phyloP scores from a whole-genome alignment of 805 yeast species.

The Kazachstania bromeliacearum region DNA sequence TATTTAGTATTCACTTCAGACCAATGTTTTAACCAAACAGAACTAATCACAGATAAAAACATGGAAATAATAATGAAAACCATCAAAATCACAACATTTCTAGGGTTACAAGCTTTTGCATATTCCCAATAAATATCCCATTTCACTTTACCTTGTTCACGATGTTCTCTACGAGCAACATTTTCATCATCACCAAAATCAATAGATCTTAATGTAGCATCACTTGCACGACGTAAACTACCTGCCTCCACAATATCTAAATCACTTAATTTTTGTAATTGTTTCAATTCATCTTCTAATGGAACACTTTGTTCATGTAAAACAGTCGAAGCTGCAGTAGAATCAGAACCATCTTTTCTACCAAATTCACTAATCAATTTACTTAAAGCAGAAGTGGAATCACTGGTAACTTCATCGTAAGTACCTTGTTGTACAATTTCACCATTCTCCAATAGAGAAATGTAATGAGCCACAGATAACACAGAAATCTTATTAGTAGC shows the following conservation, averaged over 20 bases:
- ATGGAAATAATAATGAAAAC: slow-evolving; percentile 47
- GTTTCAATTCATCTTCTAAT: slow-evolving; percentile 24
- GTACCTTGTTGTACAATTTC: slow-evolving; percentile 58
- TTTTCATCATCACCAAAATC: slow-evolving; percentile 32
- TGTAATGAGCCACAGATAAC: slow-evolving; percentile 59
- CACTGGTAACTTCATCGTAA: slow-evolving; percentile 39
- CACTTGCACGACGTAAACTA: slow-evolving; percentile 56
- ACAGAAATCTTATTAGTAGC: slow-evolving; percentile 86
- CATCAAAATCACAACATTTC: slow-evolving; percentile 51
- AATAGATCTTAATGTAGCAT: slow-evolving; percentile 29
- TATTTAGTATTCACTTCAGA: slow-evolving; percentile 71
- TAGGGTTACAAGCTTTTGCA: slow-evolving; percentile 77
- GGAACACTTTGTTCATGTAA: slow-evolving; percentile 21
- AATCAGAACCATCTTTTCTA: slow-evolving; percentile 26
- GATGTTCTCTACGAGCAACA: slow-evolving; percentile 49
- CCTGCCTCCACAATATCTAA: slow-evolving; percentile 26
- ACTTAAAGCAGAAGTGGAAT: slow-evolving; percentile 40
- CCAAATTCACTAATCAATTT: slow-evolving; percentile 58
- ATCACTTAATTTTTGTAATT: slow-evolving; percentile 22
- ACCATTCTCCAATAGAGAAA: slow-evolving; percentile 64
- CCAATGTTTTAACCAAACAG: slow-evolving; percentile 96
- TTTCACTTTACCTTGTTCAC: slow-evolving; percentile 89
- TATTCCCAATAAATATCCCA: slow-evolving; percentile 77
- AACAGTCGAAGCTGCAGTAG: slow-evolving; percentile 10
- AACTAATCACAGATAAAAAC: slow-evolving; percentile 55